phyloP scores from a whole-genome alignment of 306 rosid species.

The Hippophae rhamnoides region DNA sequence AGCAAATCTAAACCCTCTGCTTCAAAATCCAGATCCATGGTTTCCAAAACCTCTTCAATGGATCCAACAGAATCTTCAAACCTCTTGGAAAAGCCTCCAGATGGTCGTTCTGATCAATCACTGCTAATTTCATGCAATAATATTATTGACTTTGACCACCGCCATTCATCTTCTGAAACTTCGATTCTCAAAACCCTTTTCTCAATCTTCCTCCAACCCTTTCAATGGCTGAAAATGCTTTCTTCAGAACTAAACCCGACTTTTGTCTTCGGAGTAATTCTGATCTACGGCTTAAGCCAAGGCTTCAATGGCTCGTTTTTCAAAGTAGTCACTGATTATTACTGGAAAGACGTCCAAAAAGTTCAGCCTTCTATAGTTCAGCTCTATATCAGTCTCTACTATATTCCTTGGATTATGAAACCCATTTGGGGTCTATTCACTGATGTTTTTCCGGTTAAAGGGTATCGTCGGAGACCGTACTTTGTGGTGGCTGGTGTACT shows the following conservation, averaged over 20 bases:
- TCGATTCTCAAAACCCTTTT: not conserved
- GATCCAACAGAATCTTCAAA: slow-evolving; percentile 1
- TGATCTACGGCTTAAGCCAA: slow-evolving; percentile 50
- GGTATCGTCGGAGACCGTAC: slow-evolving; percentile 49
- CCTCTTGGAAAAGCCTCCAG: not conserved
- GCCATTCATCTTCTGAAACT: not conserved
- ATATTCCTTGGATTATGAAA: slow-evolving; percentile 63
- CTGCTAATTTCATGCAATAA: not conserved
- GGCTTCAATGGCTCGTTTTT: slow-evolving; percentile 55
- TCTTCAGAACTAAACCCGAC: slow-evolving; percentile 30
- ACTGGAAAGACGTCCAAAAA: slow-evolving; percentile 72
- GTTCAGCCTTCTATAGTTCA: slow-evolving; percentile 55
- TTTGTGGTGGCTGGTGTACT: slow-evolving; percentile 38
- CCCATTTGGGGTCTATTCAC: slow-evolving; percentile 70
- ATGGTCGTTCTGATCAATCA: not conserved
- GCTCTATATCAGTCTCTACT: slow-evolving; percentile 41
- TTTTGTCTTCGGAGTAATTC: slow-evolving; percentile 37
- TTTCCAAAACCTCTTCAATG: not conserved
- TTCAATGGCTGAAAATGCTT: slow-evolving; percentile 44
- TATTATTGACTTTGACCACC: not conserved
- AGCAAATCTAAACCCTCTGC: not conserved
- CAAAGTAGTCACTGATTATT: slow-evolving; percentile 51
- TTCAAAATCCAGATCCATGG: not conserved
- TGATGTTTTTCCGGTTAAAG: slow-evolving; percentile 44
- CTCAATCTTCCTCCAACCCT: slow-evolving; percentile 23